A percentile compares a stretch with the other conserved stretches of the same genome.
phyloP scores from a whole-genome alignment of 2,329 filamentous ascomycete genomes.

The Ophiosphaerella herpotricha region DNA sequence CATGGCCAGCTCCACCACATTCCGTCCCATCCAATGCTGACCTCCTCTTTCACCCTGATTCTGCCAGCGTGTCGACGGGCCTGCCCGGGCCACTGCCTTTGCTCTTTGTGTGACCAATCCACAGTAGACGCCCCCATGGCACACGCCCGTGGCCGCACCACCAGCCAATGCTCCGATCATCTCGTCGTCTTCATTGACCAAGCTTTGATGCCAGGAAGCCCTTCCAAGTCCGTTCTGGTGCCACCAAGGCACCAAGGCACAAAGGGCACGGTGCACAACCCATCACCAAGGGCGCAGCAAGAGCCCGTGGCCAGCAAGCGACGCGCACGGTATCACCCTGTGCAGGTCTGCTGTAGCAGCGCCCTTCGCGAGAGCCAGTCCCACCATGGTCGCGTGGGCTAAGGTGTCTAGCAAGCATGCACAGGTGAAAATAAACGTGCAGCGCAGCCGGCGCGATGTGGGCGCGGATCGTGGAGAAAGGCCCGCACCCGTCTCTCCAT shows the following conservation, averaged over 20 bases:
- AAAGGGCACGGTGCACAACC: slow-evolving; percentile 9
- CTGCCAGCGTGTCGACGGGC: slow-evolving; percentile 33
- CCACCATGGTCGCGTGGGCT: slow-evolving; percentile 42
- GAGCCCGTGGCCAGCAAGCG: slow-evolving; percentile 34
- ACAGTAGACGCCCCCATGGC: slow-evolving; percentile 31
- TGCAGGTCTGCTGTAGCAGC: slow-evolving; percentile 14
- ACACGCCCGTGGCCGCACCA: slow-evolving; percentile 12
- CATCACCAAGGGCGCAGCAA: slow-evolving; percentile 17
- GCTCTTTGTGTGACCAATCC: slow-evolving; percentile 34
- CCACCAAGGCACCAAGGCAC: slow-evolving; percentile 17
- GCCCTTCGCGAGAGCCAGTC: slow-evolving; percentile 26
- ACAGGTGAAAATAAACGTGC: slow-evolving; percentile 48
- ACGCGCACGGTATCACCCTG: slow-evolving; percentile 31
- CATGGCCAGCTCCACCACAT: slow-evolving; percentile 4
- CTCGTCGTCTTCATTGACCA: slow-evolving; percentile 3
- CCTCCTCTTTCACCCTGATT: slow-evolving; percentile 4
- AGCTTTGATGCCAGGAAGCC: slow-evolving; percentile 17
- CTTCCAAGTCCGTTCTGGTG: slow-evolving; percentile 15
- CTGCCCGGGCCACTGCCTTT: slow-evolving; percentile 18
- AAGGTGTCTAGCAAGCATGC: slow-evolving; percentile 38
- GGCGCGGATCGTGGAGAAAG: slow-evolving; percentile 44
- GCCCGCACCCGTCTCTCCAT: slow-evolving; percentile 38
- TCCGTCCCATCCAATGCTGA: slow-evolving; percentile 11
- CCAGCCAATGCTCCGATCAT: slow-evolving; percentile 17
- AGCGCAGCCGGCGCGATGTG: slow-evolving; percentile 48